A percentile compares a stretch with the other conserved stretches of the same genome.
Conservation (phyloP, 139 green algal genomes). For the Tetradesmus lagerheimii region DNA sequence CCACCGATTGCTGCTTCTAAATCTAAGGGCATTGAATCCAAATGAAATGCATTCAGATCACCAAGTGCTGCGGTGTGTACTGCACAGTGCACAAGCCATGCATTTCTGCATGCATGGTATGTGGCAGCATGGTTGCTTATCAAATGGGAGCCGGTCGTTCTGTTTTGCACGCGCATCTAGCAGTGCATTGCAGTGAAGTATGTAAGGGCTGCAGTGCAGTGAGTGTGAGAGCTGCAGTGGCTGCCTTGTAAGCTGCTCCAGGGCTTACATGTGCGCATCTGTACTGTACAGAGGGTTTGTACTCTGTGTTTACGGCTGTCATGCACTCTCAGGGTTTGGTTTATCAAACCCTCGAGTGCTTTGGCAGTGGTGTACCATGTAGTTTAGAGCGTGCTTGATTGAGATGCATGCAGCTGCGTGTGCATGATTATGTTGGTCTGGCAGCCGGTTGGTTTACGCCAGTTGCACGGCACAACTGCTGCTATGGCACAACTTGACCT, state of each 20-base stretch:
- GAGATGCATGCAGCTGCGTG: too few species aligned
- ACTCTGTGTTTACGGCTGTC: not conserved
- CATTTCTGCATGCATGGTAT: not conserved
- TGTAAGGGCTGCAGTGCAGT: too few species aligned
- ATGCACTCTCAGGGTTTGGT: not conserved
- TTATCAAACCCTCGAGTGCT: not conserved
- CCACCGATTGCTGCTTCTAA: not conserved
- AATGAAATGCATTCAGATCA: not conserved
- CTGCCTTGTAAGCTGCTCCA: not conserved
- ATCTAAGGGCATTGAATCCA: too few species aligned
- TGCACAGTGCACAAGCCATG: not conserved
- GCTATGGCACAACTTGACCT: too few species aligned
- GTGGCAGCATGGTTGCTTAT: too few species aligned
- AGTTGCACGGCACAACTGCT: too few species aligned
- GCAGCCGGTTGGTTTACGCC: too few species aligned
- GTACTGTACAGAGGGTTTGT: not conserved
- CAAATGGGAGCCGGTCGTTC: too few species aligned
- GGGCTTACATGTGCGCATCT: not conserved
- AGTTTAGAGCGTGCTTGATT: too few species aligned
- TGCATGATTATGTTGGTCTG: too few species aligned
- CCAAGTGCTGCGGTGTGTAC: too few species aligned
- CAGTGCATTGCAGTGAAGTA: too few species aligned
- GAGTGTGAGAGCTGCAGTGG: not conserved
- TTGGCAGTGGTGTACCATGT: not conserved
- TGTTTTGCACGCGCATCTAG: not conserved